These are phyloP conservation scores for Parsonsia alboflavescens DNA, from an alignment of 257 asterid species.

Conservation along the genomic window DNA sequence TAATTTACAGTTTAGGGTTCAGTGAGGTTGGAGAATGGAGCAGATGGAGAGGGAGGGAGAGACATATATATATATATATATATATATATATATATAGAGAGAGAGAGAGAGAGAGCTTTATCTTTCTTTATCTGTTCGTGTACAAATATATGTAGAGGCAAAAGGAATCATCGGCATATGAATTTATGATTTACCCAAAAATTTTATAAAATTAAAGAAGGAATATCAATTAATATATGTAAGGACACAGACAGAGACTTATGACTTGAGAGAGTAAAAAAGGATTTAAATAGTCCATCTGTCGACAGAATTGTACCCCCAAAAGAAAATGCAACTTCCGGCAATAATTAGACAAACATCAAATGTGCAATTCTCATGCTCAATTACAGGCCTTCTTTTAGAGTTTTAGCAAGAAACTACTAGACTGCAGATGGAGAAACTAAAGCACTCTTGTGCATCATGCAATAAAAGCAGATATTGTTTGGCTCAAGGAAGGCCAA, in stretches of 20 bases:
- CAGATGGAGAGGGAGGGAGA: not conserved
- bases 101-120: too few species aligned
- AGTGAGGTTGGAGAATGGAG: not conserved
- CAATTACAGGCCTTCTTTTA: not conserved
- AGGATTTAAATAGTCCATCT: not conserved
- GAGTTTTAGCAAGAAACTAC: too few species aligned
- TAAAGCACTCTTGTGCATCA: too few species aligned
- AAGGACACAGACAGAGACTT: not conserved
- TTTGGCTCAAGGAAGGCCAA: too few species aligned
- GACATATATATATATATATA: not conserved
- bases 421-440: too few species aligned
- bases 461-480: too few species aligned
- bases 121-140: not conserved
- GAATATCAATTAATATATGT: too few species aligned
- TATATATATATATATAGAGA: too few species aligned
- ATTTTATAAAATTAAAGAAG: too few species aligned
- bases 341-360: not conserved
- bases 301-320: not conserved
- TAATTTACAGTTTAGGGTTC: not conserved
- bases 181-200: too few species aligned
- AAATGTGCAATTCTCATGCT: not conserved
- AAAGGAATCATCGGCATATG: too few species aligned
- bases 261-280: not conserved
- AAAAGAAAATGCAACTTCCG: not conserved
- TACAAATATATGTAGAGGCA: not conserved